Conservation (phyloP, 2,329 filamentous ascomycete genomes). For the Fusarium tjaetaba region DNA sequence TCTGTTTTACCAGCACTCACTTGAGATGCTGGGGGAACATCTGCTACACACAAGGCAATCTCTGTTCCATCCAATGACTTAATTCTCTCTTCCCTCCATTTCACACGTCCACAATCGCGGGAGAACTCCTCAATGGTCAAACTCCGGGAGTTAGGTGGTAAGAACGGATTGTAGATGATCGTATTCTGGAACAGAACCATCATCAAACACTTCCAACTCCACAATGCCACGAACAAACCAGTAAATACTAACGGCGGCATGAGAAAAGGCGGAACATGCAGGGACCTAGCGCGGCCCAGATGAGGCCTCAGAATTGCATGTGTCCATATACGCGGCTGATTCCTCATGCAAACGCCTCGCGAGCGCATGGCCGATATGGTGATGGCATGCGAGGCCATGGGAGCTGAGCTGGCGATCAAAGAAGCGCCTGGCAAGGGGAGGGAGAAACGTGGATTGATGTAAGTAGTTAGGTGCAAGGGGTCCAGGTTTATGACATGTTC, state of each 20-base stretch:
- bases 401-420: constrained; percentile 10
- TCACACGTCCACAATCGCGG: constrained; percentile 66
- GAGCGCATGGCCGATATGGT: constrained; percentile 36
- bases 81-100: constrained; percentile 73
- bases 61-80: constrained; percentile 71
- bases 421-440: constrained; percentile 25
- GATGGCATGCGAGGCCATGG: constrained; percentile 40
- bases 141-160: constrained; percentile 75
- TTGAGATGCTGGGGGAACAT: constrained; percentile 42
- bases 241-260: constrained; percentile 74
- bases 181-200: constrained; percentile 82
- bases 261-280: constrained; percentile 55
- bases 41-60: constrained; percentile 68
- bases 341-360: constrained; percentile 9
- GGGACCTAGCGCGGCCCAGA: constrained; percentile 30
- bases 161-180: constrained; percentile 82
- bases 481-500: constrained; percentile 45
- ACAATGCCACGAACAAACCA: constrained; percentile 72
- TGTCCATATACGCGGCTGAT: constrained; percentile 20
- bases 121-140: constrained; percentile 74
- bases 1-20: not conserved
- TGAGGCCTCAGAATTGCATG: constrained; percentile 12
- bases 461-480: constrained; percentile 26
- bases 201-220: constrained; percentile 75
- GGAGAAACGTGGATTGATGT: constrained; percentile 27